Conservation (phyloP, 2,329 filamentous ascomycete genomes). For the Akanthomyces dipterigenus region DNA sequence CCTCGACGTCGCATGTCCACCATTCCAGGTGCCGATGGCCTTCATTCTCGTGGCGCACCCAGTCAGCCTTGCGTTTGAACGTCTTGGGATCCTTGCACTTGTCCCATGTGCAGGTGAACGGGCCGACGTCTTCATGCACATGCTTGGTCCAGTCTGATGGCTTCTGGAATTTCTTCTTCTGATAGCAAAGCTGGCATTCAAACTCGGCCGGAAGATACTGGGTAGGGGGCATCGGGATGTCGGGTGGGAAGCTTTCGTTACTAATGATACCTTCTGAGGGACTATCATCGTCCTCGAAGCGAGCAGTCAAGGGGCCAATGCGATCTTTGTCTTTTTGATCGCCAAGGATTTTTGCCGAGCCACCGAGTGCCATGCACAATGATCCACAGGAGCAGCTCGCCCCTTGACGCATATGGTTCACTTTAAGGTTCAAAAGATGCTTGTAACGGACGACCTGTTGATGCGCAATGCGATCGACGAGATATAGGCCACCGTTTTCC, state of each 20-base stretch:
- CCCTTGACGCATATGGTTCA: constrained; percentile 61
- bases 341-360: constrained; percentile 53
- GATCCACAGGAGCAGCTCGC: constrained; percentile 53
- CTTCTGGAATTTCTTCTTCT: constrained; percentile 77
- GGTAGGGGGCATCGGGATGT: constrained; percentile 77
- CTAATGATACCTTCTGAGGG: constrained; percentile 62
- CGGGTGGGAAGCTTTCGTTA: constrained; percentile 67
- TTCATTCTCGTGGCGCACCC: constrained; percentile 92
- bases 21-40: constrained; percentile 83
- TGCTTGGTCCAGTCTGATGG: constrained; percentile 97
- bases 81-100: constrained; percentile 78
- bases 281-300: constrained; percentile 53
- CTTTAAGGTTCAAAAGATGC: constrained; percentile 60
- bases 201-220: constrained; percentile 74
- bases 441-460: constrained; percentile 79
- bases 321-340: constrained; percentile 52
- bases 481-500: constrained; percentile 44
- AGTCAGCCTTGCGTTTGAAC: constrained; percentile 93
- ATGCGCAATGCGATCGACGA: constrained; percentile 75
- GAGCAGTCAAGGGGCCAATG: constrained; percentile 47
- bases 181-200: constrained; percentile 83
- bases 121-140: constrained; percentile 87
- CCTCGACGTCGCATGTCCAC: constrained; percentile 78
- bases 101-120: constrained; percentile 87
- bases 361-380: constrained; percentile 61